Evolutionary conservation across 805 yeast genomes (phyloP).

Genomic region (Candida anglica): DNA sequence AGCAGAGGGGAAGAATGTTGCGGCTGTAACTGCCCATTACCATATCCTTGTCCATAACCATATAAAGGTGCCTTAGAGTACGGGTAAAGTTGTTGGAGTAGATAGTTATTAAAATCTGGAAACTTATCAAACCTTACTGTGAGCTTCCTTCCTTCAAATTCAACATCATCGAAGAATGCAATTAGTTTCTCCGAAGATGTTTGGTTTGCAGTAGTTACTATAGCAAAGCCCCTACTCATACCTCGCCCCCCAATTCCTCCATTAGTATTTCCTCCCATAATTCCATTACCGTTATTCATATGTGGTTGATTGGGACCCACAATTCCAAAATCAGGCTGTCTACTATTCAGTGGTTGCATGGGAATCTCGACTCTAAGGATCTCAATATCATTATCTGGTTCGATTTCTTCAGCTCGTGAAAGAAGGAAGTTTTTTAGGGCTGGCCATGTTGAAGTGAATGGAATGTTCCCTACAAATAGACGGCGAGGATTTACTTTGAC

Average conservation of each 20-base stretch:
- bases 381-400: constrained; percentile 20
- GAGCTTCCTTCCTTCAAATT: constrained; percentile 57
- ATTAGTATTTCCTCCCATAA: no score
- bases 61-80: no score
- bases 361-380: constrained; percentile 40
- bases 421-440: constrained; percentile 26
- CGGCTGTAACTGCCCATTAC: no score
- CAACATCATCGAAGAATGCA: constrained; percentile 43
- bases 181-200: constrained; percentile 49
- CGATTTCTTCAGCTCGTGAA: constrained; percentile 18
- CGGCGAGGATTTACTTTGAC: constrained; percentile 40
- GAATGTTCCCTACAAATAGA: constrained; percentile 54
- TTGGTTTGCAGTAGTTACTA: constrained; percentile 48
- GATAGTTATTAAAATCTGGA: constrained; percentile 37
- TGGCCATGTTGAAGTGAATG: constrained; percentile 41
- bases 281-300: no score
- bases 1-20: constrained; percentile 3
- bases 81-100: constrained; percentile 19
- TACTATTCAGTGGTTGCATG: constrained; percentile 19
- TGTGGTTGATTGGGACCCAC: not conserved
- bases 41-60: no score
- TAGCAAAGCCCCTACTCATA: constrained; percentile 57
- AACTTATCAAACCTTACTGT: constrained; percentile 59
- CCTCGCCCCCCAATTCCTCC: constrained; percentile 3
- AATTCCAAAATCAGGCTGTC: not conserved